Base-by-base conservation (phyloP, 1,139 yeast genomes). In the Yamadazyma spencermartinsiae region DNA sequence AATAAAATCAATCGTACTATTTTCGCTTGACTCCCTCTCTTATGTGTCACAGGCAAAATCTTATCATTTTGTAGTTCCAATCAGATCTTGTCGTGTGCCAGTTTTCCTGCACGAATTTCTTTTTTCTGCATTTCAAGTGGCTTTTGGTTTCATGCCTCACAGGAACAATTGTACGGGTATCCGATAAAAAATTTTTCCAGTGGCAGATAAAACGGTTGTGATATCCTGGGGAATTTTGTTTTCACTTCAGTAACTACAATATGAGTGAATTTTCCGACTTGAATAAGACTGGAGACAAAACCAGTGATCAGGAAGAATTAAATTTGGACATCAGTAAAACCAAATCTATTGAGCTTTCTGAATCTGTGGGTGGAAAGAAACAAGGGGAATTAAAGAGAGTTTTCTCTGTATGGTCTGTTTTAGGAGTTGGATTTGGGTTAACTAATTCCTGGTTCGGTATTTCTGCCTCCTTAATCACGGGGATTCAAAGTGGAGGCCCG, bases 381-480 rank as follows among this genome's bases (percentile, higher is more conserved):
- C 42, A 34, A 42, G 38, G 35, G 0, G 72, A 71, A 43, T 60
- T 74, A 34, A 61, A 70, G 40, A 68, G 79, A 50, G 71, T 67
- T 40, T 78, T 77, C 48, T 65, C 77, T 20, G 64, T 74, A 30
- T 67, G 75, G 64, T 74, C 82, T 2, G 66, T 80, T 7, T 60
- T 79, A 19, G 84, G 84, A 43, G 80, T 80, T 41, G 84, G 83
- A 3, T 79, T 79, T 49, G 82, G 83, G 23, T 54, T 79, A 37
- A 79, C 84, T 28, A 78, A 78, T 58, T 76, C 82, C 8, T 78
- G 83, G 83, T 75, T 79, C 44, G 85, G 86, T 42, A 77, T 79
- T 39, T 77, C 82, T 19, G 80, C 83, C 2, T 75, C 83, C 12
- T 67, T 80, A 55, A 70, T 79, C 39, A 75, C 83, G 12, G 83